Conservation (phyloP, 345 rosid genomes). For the Pugionium cornutum region DNA sequence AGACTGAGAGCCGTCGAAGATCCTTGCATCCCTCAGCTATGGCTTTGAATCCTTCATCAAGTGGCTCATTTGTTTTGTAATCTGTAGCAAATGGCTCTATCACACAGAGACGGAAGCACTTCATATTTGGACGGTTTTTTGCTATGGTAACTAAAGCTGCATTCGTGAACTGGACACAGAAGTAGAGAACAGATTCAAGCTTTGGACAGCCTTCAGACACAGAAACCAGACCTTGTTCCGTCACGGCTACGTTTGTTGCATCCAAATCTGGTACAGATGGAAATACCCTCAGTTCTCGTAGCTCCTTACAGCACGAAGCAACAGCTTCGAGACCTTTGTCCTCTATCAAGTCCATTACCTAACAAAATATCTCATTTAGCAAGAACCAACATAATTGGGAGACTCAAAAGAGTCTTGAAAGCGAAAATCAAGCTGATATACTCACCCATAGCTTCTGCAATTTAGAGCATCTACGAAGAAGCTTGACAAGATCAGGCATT, state of each 20-base stretch:
- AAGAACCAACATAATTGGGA: slow-evolving; percentile 9
- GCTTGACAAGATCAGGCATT: slow-evolving; percentile 67
- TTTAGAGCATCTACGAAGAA: slow-evolving; percentile 63
- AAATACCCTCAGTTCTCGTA: slow-evolving; percentile 85
- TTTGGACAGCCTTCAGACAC: slow-evolving; percentile 82
- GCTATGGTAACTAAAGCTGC: slow-evolving; percentile 76
- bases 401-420: not conserved
- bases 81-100: slow-evolving; percentile 79
- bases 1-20: slow-evolving; percentile 78
- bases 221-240: slow-evolving; percentile 81
- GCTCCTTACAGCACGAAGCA: slow-evolving; percentile 73
- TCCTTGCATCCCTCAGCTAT: slow-evolving; percentile 81
- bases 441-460: slow-evolving; percentile 88
- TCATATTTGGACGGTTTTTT: slow-evolving; percentile 66
- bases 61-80: slow-evolving; percentile 71
- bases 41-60: slow-evolving; percentile 92
- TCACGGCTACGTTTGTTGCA: slow-evolving; percentile 62
- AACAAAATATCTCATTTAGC: slow-evolving; percentile 30
- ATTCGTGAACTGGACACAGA: slow-evolving; percentile 81
- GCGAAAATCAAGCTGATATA: not conserved
- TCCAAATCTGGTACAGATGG: slow-evolving; percentile 78
- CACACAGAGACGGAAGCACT: slow-evolving; percentile 87
- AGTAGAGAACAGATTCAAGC: slow-evolving; percentile 81
- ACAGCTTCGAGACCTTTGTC: slow-evolving; percentile 81
- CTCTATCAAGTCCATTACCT: slow-evolving; percentile 93